These are phyloP conservation scores for Rhizopogon vulgaris DNA, from an alignment of 768 basidiomycete species.

Conservation along the genomic window DNA sequence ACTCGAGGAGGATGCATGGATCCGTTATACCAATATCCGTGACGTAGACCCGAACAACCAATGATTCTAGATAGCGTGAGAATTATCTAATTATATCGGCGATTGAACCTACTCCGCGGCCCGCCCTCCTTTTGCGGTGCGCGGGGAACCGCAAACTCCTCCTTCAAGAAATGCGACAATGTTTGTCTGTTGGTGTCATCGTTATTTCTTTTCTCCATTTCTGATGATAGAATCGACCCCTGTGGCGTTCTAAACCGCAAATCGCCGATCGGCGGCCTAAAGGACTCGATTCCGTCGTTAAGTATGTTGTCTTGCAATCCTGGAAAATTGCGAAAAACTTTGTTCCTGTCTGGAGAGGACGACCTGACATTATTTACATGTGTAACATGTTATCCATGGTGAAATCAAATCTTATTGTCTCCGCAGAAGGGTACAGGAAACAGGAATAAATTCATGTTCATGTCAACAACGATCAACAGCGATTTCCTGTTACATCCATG, in stretches of 20 bases:
- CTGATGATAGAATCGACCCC: neutral
- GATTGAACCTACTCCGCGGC: conserved; percentile 30
- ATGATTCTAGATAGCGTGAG: conserved; percentile 10
- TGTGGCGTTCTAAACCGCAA: conserved; percentile 22
- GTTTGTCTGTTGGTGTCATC: conserved; percentile 2
- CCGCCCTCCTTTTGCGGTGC: conserved; percentile 1
- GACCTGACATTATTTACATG: neutral
- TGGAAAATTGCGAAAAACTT: neutral
- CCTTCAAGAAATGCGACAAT: neutral
- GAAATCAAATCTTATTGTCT: conserved; percentile 2
- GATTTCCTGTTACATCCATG: neutral
- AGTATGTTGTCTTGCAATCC: neutral
- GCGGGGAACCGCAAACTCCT: neutral
- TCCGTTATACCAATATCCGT: conserved; percentile 8
- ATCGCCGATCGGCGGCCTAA: conserved; percentile 22
- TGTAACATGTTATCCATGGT: neutral
- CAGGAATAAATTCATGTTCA: conserved; percentile 2
- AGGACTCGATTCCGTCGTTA: conserved; percentile 1
- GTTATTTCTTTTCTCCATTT: conserved; percentile 2
- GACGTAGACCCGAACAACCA: neutral
- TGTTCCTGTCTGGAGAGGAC: neutral
- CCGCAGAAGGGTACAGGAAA: neutral
- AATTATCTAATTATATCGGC: conserved; percentile 25
- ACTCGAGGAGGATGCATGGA: conserved; percentile 9
- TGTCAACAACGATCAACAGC: conserved; percentile 6